Conservation (phyloP, 495 filamentous ascomycete genomes). For the Glarea lozoyensis region DNA sequence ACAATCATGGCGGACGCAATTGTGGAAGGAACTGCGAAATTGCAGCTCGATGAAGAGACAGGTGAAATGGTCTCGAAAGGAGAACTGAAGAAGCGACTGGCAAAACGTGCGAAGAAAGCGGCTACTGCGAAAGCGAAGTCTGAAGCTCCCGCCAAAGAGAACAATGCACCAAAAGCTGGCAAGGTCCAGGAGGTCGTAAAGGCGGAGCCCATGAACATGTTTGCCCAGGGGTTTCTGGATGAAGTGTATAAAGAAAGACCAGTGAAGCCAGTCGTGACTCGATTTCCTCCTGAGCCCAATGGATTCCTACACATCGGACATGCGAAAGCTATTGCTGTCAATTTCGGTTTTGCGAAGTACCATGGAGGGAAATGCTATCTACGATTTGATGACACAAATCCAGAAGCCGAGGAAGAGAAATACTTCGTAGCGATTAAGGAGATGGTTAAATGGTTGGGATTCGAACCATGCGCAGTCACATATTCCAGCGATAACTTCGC, state of each 20-base stretch:
- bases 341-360: constrained; percentile 88
- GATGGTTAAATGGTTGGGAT: constrained; percentile 75
- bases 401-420: constrained; percentile 69
- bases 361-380: constrained; percentile 62
- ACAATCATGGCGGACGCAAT: constrained; percentile 53
- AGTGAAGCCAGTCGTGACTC: constrained; percentile 55
- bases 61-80: constrained; percentile 59
- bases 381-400: constrained; percentile 66
- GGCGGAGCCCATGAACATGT: constrained; percentile 56
- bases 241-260: constrained; percentile 74
- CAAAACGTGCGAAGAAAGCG: constrained; percentile 56
- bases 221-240: constrained; percentile 76
- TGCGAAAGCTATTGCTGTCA: constrained; percentile 92
- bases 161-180: constrained; percentile 22
- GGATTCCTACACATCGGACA: constrained; percentile 84
- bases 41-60: constrained; percentile 55
- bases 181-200: constrained; percentile 19
- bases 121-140: constrained; percentile 37
- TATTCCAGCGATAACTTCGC: constrained; percentile 74
- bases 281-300: constrained; percentile 90
- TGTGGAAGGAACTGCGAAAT: constrained; percentile 43
- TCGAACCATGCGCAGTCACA: constrained; percentile 69
- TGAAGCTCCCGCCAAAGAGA: constrained; percentile 28
- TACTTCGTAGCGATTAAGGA: constrained; percentile 73
- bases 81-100: constrained; percentile 55